Evolutionary conservation across 2,329 filamentous ascomycete genomes (phyloP).

Genomic region (Epichloe glyceriae): DNA sequence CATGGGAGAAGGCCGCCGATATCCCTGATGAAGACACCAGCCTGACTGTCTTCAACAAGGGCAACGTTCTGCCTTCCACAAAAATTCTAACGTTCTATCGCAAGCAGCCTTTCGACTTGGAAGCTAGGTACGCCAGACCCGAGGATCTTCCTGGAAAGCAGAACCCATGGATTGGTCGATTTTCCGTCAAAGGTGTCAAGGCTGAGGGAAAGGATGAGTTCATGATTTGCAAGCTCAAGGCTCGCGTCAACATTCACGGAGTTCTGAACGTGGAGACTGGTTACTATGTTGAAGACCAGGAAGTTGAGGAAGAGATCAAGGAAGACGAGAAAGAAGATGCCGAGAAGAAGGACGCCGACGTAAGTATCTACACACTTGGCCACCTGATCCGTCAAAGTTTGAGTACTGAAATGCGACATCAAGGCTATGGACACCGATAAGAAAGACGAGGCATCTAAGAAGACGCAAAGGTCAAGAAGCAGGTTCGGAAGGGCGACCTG

Average conservation of each 20-base stretch:
- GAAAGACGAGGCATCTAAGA: slow-evolving; percentile 57
- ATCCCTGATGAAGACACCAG: slow-evolving; percentile 98
- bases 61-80: slow-evolving; percentile 92
- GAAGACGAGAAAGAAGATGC: slow-evolving; percentile 62
- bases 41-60: slow-evolving; percentile 93
- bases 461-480: slow-evolving; percentile 98
- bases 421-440: slow-evolving; percentile 80
- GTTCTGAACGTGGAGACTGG: slow-evolving; percentile 92
- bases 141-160: slow-evolving; percentile 78
- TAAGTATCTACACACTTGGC: slow-evolving; percentile 35
- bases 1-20: slow-evolving; percentile 96
- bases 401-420: neutral
- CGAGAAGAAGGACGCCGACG: slow-evolving; percentile 57
- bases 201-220: slow-evolving; percentile 89
- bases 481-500: slow-evolving; percentile 92
- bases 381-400: neutral
- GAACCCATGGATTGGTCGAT: slow-evolving; percentile 90
- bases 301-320: slow-evolving; percentile 86
- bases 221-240: slow-evolving; percentile 99
- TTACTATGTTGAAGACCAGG: slow-evolving; percentile 96
- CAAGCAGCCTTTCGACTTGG: slow-evolving; percentile 92
- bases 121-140: slow-evolving; percentile 84
- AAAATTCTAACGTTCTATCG: slow-evolving; percentile 99
- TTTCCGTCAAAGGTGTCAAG: slow-evolving; percentile 96
- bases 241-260: slow-evolving; percentile 89